Percentiles rank a stretch among this genome's conserved stretches.
phyloP scores from a whole-genome alignment of 1,284 basidiomycete species.

The Moesziomyces sp. region DNA sequence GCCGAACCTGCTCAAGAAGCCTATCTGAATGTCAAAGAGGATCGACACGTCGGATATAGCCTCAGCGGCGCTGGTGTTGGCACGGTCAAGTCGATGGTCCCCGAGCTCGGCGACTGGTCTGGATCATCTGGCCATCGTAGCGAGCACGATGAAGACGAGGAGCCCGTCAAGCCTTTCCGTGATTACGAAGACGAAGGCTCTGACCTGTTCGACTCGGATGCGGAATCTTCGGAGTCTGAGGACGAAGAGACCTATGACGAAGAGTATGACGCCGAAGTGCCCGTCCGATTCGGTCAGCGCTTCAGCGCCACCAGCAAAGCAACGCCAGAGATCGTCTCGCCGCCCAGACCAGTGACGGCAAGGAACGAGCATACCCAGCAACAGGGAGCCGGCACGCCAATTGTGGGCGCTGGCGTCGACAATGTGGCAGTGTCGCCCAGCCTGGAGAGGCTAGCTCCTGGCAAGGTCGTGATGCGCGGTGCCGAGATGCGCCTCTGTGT shows the following conservation, averaged over 20 bases:
- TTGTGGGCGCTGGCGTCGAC: neutral
- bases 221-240: conserved; percentile 11
- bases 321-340: neutral
- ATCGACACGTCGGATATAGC: conserved; percentile 22
- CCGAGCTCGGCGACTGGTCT: conserved; percentile 39
- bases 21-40: conserved; percentile 19
- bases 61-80: conserved; percentile 12
- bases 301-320: conserved; percentile 10
- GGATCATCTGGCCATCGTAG: conserved; percentile 9
- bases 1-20: conserved; percentile 11
- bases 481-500: conserved; percentile 27
- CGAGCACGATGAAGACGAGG: conserved; percentile 1
- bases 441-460: conserved; percentile 16
- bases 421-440: conserved; percentile 15
- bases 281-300: conserved; percentile 39
- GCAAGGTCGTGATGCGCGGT: conserved; percentile 16
- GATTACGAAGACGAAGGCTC: conserved; percentile 47
- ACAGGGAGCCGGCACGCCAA: neutral
- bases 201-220: conserved; percentile 35
- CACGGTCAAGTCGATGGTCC: conserved; percentile 43
- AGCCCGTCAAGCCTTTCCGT: conserved; percentile 13
- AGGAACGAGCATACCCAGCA: neutral
- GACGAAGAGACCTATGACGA: conserved; percentile 25
- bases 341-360: neutral
- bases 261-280: conserved; percentile 25